phyloP scores from a whole-genome alignment of 257 asterid genomes.

The Petunia secreta region DNA sequence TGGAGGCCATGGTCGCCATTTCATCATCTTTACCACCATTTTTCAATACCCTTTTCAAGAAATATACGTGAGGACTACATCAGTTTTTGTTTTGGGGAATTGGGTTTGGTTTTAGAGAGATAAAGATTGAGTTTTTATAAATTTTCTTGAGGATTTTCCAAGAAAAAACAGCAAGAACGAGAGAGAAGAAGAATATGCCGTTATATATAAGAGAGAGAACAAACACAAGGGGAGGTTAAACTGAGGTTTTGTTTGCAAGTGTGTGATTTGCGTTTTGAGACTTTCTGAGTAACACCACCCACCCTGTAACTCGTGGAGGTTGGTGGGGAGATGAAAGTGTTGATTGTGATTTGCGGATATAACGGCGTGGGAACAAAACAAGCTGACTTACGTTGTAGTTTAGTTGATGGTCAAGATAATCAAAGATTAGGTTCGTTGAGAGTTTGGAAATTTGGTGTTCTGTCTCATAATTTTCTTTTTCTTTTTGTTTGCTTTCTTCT shows the following conservation, averaged over 20 bases:
- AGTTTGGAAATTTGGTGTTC: background rate
- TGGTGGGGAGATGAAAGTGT: slow-evolving; percentile 15
- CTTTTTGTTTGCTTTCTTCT: too few species aligned
- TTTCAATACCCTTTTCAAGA: background rate
- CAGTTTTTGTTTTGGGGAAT: slow-evolving; percentile 25
- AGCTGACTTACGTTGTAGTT: slow-evolving; percentile 8
- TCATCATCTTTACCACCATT: slow-evolving; percentile 95
- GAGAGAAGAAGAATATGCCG: background rate
- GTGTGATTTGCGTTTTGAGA: slow-evolving; percentile 18
- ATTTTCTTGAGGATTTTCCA: slow-evolving; percentile 21
- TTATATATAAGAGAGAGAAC: background rate
- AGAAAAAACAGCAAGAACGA: background rate
- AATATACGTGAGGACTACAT: slow-evolving; percentile 41
- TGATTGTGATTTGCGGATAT: slow-evolving; percentile 15
- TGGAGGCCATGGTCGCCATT: slow-evolving; percentile 99
- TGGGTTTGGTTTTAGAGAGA: slow-evolving; percentile 23
- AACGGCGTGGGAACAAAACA: slow-evolving; percentile 20
- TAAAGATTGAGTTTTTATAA: background rate
- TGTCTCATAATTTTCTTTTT: background rate
- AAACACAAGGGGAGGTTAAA: background rate
- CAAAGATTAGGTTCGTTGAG: background rate
- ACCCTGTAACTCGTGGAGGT: background rate
- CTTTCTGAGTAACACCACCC: background rate
- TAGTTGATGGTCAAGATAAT: background rate
- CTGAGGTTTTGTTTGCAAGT: slow-evolving; percentile 17